These are phyloP conservation scores for Ceratocystis ficicola DNA, from an alignment of 2,329 filamentous ascomycete genomes.

Conservation along the genomic window DNA sequence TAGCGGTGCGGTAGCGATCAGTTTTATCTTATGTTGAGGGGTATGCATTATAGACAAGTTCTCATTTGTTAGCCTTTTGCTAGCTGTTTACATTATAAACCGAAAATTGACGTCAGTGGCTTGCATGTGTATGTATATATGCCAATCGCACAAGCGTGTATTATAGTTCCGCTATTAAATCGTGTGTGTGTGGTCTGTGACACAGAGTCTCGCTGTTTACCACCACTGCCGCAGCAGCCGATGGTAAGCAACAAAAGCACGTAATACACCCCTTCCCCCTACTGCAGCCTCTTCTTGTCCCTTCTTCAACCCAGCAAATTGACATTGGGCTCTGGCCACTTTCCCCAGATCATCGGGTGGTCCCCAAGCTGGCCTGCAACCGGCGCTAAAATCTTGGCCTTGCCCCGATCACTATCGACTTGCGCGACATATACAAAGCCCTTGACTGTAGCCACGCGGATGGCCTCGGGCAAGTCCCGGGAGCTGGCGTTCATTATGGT, in stretches of 20 bases:
- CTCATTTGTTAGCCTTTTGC: background rate
- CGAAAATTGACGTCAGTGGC: background rate
- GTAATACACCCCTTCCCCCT: background rate
- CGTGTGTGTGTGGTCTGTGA: background rate
- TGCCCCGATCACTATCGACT: constrained; percentile 72
- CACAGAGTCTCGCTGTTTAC: background rate
- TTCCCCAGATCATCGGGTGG: constrained; percentile 69
- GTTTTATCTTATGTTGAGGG: constrained; percentile 3
- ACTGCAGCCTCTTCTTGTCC: background rate
- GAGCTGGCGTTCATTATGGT: constrained; percentile 69
- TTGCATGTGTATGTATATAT: background rate
- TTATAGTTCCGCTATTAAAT: background rate
- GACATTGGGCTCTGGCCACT: constrained; percentile 74
- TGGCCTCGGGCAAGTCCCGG: constrained; percentile 55
- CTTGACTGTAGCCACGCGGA: constrained; percentile 73
- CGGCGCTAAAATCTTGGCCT: constrained; percentile 70
- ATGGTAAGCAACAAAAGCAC: background rate
- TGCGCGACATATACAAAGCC: constrained; percentile 90
- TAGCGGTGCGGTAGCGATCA: background rate
- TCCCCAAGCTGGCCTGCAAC: constrained; percentile 70
- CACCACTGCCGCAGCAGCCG: background rate
- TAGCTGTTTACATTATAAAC: background rate
- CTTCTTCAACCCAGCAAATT: constrained; percentile 50
- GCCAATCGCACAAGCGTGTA: background rate
- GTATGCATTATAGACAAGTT: background rate